A percentile compares a stretch with the other conserved stretches of the same genome.
These are phyloP conservation scores for Kockovaella imperatae DNA, from an alignment of 768 basidiomycete genomes.

Conservation along the genomic window DNA sequence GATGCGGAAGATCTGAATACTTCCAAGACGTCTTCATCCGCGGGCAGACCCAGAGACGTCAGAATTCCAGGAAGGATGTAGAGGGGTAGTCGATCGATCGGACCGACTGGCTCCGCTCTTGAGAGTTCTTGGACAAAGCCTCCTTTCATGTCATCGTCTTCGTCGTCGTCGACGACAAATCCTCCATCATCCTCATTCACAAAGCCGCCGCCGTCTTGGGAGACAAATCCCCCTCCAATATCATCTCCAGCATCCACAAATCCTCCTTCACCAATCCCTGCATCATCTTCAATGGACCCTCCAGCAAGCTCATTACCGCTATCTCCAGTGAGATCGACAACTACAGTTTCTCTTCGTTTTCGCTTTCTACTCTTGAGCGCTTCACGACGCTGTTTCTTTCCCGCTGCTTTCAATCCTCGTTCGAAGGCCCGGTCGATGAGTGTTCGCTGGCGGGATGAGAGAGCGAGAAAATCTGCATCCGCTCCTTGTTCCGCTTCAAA, in stretches of 20 bases:
- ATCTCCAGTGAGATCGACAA: not conserved
- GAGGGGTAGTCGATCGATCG: conserved; percentile 19
- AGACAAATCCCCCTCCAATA: conserved; percentile 10
- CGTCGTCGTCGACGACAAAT: conserved; percentile 5
- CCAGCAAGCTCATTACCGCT: not conserved
- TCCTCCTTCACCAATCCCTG: conserved; percentile 8
- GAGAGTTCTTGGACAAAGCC: too few relatives aligned
- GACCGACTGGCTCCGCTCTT: too few relatives aligned
- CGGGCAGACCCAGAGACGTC: conserved; percentile 28
- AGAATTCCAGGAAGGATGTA: conserved; percentile 29
- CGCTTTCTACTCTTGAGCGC: not conserved
- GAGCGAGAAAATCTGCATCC: conserved; percentile 38
- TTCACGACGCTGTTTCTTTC: conserved; percentile 18
- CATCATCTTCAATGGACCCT: conserved; percentile 3
- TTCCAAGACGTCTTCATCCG: conserved; percentile 38
- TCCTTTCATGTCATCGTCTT: too few relatives aligned
- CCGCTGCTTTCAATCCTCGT: conserved; percentile 12
- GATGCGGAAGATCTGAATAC: conserved; percentile 37
- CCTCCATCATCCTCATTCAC: conserved; percentile 15
- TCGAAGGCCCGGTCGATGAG: conserved; percentile 36
- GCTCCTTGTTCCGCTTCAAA: conserved; percentile 12
- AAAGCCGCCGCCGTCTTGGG: conserved; percentile 23
- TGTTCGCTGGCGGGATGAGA: conserved; percentile 18
- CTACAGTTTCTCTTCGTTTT: not conserved
- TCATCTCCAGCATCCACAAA: conserved; percentile 11